Evolutionary conservation across 148 eudicot species (phyloP), one percentile per base, ranked within the genome.

Genomic region (Camellia lanceoleosa): DNA sequence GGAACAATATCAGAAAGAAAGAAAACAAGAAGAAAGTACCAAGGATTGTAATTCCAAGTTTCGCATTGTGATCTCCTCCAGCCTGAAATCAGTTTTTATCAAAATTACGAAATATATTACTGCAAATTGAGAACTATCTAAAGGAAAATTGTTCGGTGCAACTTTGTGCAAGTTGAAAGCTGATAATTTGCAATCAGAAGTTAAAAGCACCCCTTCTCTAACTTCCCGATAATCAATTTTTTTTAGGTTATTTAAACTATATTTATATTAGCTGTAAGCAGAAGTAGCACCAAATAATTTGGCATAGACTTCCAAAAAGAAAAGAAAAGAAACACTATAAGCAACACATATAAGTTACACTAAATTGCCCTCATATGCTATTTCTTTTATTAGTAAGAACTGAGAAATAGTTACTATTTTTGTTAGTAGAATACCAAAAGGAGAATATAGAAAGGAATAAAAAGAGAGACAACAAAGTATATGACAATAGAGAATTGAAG

Each of bases 41-140:
- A 7, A 91, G 94, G 78, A 91, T 91, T 16, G 94, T 89, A 19
- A 89, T 87, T 80, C 94, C 94, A 83, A 91, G 90, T 84, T 91
- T 91, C 7, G 92, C 90, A 73, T 87, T 89, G 78, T 89, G 90
- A 77, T 91, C 91, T 82, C 94, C 94, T 77, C 73, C 88, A 47
- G 91, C 94, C 94, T 91, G 91, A 72, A 73, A 65, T 78, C 52
- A 78, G 23, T 71, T 58, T 12, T 15, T 5, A 15, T 13, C 55
- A 68, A 80, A 41, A 14, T 55, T 61, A 14, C 52, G 60, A 64
- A 41, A 18, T 16, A 7, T 11, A 19, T 3, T 16, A 7, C 47
- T 5, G 38, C 14, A 63, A 43, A 65, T 63, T 23, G 7, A 15
- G 19, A 38, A 5, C 19, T 47, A 12, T 58, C 43, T 52, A 72